Evolutionary conservation across 208 protist genomes (phyloP), one percentile per base, ranked within the genome.

Genomic region (Trypanosoma brucei): DNA sequence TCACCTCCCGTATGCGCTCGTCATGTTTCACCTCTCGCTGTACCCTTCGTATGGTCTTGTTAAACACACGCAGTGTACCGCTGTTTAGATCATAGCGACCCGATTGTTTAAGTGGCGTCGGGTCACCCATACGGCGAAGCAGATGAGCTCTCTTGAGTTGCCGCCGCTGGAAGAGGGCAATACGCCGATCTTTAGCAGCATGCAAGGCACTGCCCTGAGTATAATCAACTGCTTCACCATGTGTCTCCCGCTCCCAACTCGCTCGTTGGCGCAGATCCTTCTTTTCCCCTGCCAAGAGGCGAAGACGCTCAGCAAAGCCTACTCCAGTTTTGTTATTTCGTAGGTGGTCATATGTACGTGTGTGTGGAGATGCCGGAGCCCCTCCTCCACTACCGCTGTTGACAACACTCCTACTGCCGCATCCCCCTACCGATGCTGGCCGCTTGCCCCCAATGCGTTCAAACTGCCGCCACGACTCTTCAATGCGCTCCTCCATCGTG

Each of bases 401-500:
- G 38, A 31, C 56, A 33, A 14, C 42, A 54, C 31, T n/a, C 30
- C 40, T 62, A 40, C 42, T 69, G 63, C 33, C 61, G 62, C n/a
- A 58, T 68, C 1, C 50, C 49, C 2, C 31, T 70, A 50, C 65
- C 45, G 73, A 83, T 9, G 57, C 49, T 0, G 87, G 88, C 9
- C 84, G 76, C 59, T 78, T 76, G 8, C 84, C 88, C 13, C 88
- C 88, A 50, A 92, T 91, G 35, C 83, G 80, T 64, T 94, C 88
- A 53, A 91, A 91, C 72, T 83, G 72, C 45, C 78, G 68, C 85
- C 88, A 94, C 39, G 68, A 79, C 64, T 92, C 80, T 53, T 94
- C 84, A 56, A 92, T 92, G 75, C 88, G 84, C 65, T 94, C 80
- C 68, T 90, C 84, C 84, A 94, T 91, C n/a, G 88, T 94, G 35